A percentile compares a stretch with the other conserved stretches of the same genome.
Evolutionary conservation across 805 yeast species (phyloP).

Genomic region (Metschnikowia corniflorae): DNA sequence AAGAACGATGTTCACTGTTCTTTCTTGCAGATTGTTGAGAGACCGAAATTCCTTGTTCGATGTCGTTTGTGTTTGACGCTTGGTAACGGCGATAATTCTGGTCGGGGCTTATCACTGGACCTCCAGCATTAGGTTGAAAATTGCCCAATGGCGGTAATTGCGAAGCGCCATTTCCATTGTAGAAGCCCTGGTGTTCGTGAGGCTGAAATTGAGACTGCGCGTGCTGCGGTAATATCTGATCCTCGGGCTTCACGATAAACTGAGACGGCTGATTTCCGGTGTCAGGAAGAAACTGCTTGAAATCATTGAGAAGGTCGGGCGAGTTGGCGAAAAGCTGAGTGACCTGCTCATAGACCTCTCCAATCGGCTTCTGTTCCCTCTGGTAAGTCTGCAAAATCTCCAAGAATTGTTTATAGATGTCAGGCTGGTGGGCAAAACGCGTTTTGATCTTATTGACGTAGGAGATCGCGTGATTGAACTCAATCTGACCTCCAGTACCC

Average conservation of each 20-base stretch:
- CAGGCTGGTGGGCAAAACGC: conserved; percentile 90
- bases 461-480: conserved; percentile 94
- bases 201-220: conserved; percentile 11
- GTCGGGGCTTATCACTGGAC: conserved; percentile 27
- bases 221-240: conserved; percentile 22
- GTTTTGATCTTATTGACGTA: conserved; percentile 96
- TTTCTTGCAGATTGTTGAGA: conserved; percentile 7
- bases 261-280: conserved; percentile 42
- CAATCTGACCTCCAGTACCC: conserved; percentile 63
- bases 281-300: conserved; percentile 93
- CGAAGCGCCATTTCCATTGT: conserved; percentile 21
- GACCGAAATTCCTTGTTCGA: conserved; percentile 6
- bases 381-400: conserved; percentile 96
- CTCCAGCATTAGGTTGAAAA: conserved; percentile 64
- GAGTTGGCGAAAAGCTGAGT: conserved; percentile 85
- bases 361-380: conserved; percentile 91
- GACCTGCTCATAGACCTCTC: conserved; percentile 93
- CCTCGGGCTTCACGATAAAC: conserved; percentile 21
- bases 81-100: conserved; percentile 23
- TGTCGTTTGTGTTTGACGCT: conserved; percentile 5
- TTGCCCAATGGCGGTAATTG: conserved; percentile 88
- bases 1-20: conserved; percentile 26
- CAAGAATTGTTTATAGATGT: conserved; percentile 88
- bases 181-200: conserved; percentile 16
- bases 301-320: conserved; percentile 91